A percentile compares a stretch with the other conserved stretches of the same genome.
Evolutionary conservation across 495 filamentous ascomycete species (phyloP).

Genomic region (Ascobolus immersus): DNA sequence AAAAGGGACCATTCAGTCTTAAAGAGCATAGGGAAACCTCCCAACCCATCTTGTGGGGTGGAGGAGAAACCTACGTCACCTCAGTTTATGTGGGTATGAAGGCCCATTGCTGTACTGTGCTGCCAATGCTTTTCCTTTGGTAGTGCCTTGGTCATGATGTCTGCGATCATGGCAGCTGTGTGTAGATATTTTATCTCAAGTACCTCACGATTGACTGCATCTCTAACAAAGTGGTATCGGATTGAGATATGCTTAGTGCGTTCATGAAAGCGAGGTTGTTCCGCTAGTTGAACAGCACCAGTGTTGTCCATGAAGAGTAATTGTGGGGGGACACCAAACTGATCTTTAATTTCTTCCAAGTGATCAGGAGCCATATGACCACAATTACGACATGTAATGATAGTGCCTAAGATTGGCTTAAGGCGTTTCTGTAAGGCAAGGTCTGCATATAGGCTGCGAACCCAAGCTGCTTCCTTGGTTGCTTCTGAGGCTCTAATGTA

Average conservation of each 20-base stretch:
- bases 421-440: no score
- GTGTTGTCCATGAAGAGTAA: slow-evolving; percentile 6
- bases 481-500: slow-evolving; percentile 4
- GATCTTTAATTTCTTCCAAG: slow-evolving; percentile 1
- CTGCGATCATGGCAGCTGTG: slow-evolving; percentile 7
- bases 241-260: slow-evolving; percentile 11
- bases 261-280: slow-evolving; percentile 6
- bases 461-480: slow-evolving; percentile 4
- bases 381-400: no score
- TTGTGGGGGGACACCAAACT: not conserved
- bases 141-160: slow-evolving; percentile 12
- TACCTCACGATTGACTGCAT: slow-evolving; percentile 1
- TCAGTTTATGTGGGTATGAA: no score
- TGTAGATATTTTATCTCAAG: slow-evolving; percentile 1
- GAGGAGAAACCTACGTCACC: no score
- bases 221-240: slow-evolving; percentile 9
- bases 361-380: slow-evolving; percentile 2
- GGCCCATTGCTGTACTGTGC: no score
- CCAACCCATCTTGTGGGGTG: no score
- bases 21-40: no score
- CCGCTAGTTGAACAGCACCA: slow-evolving; percentile 4
- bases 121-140: no score
- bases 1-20: no score
- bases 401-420: no score
- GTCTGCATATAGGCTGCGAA: no score